Conservation (phyloP, 2,329 filamentous ascomycete genomes). For the Cordyceps fumosorosea region DNA sequence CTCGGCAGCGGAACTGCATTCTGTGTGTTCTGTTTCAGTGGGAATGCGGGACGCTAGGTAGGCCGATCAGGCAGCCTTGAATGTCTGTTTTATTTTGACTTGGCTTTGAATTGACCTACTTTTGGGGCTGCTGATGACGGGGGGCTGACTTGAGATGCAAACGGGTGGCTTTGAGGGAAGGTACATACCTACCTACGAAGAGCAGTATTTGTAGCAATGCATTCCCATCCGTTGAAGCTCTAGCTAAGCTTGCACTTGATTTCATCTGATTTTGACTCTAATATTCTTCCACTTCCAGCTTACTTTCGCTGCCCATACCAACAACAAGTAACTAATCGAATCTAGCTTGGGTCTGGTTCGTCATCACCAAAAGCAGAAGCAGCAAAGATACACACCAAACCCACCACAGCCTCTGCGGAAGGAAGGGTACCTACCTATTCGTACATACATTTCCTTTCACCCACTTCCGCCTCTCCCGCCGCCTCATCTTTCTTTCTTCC, state of each 20-base stretch:
- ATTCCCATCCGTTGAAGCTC: too few relatives aligned
- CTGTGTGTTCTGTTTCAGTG: background rate
- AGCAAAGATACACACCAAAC: background rate
- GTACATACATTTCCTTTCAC: background rate
- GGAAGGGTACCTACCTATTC: background rate
- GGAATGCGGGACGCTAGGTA: background rate
- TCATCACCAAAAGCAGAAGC: background rate
- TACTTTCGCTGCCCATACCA: background rate
- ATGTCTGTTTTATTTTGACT: background rate
- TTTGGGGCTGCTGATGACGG: background rate
- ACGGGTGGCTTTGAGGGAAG: background rate
- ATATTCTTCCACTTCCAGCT: background rate
- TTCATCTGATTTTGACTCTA: too few relatives aligned
- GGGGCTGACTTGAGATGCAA: background rate
- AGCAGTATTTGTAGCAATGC: background rate
- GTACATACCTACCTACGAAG: background rate
- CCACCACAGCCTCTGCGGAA: background rate
- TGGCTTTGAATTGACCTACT: background rate
- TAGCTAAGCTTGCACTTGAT: too few relatives aligned
- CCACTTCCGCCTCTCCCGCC: constrained; percentile 9
- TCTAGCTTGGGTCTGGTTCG: background rate
- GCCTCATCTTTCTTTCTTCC: background rate
- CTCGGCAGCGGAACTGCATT: background rate
- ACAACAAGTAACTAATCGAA: background rate
- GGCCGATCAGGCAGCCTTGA: background rate